A percentile compares a stretch with the other conserved stretches of the same genome.
Evolutionary conservation across 441 rosid species (phyloP).

Genomic region (Adansonia madagascariensis): DNA sequence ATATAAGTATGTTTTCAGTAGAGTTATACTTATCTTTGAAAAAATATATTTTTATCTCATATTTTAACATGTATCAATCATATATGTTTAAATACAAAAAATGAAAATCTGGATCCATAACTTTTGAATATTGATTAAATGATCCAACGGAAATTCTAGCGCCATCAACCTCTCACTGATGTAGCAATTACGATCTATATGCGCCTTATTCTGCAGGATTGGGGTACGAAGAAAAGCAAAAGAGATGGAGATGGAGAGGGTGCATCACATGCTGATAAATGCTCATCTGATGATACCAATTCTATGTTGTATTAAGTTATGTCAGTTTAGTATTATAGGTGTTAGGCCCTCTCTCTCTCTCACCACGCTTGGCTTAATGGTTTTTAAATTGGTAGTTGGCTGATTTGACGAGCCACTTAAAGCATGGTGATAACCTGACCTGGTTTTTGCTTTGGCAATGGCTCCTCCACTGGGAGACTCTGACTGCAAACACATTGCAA

Average conservation of each 20-base stretch:
- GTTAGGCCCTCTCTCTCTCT: background rate
- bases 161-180: background rate
- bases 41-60: too few species aligned
- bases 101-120: too few species aligned
- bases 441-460: background rate
- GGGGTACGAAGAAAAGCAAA: too few species aligned
- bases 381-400: slow-evolving; percentile 7
- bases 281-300: background rate
- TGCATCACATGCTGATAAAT: background rate
- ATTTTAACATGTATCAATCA: too few species aligned
- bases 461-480: background rate
- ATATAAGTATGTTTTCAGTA: too few species aligned
- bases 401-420: slow-evolving; percentile 11
- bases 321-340: background rate
- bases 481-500: slow-evolving; percentile 10
- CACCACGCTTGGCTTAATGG: background rate
- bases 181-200: background rate
- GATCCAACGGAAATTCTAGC: background rate
- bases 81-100: too few species aligned
- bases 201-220: too few species aligned
- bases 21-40: too few species aligned
- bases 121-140: slow-evolving; percentile 25
- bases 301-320: background rate
- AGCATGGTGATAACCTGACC: background rate
- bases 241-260: too few species aligned